These are phyloP conservation scores for Geotrichum histeridarum DNA, from an alignment of 1,139 yeast species.

Conservation along the genomic window DNA sequence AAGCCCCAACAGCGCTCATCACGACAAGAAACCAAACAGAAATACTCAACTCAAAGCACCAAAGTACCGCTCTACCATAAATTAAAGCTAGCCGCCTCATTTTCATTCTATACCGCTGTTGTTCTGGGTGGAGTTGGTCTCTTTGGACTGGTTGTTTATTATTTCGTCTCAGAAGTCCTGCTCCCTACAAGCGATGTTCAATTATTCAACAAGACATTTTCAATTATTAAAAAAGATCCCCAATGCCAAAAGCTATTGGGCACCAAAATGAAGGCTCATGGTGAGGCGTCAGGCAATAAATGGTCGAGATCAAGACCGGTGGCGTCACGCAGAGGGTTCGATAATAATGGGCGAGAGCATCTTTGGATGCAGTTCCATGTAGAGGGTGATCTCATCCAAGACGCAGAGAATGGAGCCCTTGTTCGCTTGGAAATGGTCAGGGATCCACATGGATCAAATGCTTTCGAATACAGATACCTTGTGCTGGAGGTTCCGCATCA, in stretches of 20 bases:
- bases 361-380: slow-evolving; percentile 82
- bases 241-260: slow-evolving; percentile 55
- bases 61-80: slow-evolving; percentile 5
- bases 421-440: slow-evolving; percentile 20
- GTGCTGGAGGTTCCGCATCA: slow-evolving; percentile 73
- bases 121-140: slow-evolving; percentile 55
- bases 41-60: slow-evolving; percentile 1
- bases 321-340: slow-evolving; percentile 44
- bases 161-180: slow-evolving; percentile 70
- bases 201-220: slow-evolving; percentile 80
- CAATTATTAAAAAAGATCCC: slow-evolving; percentile 63
- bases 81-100: slow-evolving; percentile 44
- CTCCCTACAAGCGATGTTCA: slow-evolving; percentile 90
- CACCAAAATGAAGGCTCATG: slow-evolving; percentile 73
- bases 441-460: slow-evolving; percentile 51
- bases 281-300: slow-evolving; percentile 59
- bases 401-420: slow-evolving; percentile 34
- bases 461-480: slow-evolving; percentile 68
- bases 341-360: slow-evolving; percentile 72
- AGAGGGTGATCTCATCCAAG: slow-evolving; percentile 51
- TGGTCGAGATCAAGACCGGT: slow-evolving; percentile 91
- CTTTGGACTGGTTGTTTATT: slow-evolving; percentile 64
- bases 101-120: slow-evolving; percentile 47
- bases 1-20: neutral
- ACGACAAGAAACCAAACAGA: neutral